Base-by-base conservation (phyloP, 2,329 filamentous ascomycete genomes). In the Graphilbum fragrans region DNA sequence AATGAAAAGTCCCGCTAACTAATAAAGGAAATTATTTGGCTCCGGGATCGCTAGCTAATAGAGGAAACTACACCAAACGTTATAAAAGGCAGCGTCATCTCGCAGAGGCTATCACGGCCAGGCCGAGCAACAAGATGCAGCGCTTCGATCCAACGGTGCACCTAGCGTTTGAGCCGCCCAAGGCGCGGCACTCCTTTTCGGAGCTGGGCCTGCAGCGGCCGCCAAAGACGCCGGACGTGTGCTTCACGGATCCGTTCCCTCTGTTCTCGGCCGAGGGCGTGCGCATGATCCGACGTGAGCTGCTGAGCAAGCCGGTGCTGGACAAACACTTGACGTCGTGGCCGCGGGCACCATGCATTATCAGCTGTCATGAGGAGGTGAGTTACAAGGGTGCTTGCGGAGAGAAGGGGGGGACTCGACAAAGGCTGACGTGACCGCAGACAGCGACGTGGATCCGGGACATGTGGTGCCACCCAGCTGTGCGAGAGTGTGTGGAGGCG, bases 271-370 rank as follows among this genome's bases (percentile, higher is more conserved):
- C 29, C 20, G 37, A 39, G n/a, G 37, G 37, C 29, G 29, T 39
- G 16, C 37, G 20, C 29, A 39, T 39, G 29, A 39, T 39, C 25
- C 37, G 37, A 1, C 37, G 29, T 5, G 29, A 39, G 16, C 37
- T 39, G 16, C 29, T 39, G 16, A 39, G 37, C 37, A 39, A 39
- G 20, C 32, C 21, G 29, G 37, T 39, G 12, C 29, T 39, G 29
- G 37, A 39, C 37, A 39, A 39, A 31, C 37, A 39, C 8, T 21
- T 39, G 20, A 39, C 29, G 5, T 39, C 37, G 10, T 39, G 37
- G 37, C 37, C 37, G 19, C 29, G 37, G 20, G 37, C 37, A 6
- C 37, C 37, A 9, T 39, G 37, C 37, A 39, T 39, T 11, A 39
- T 39, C 29, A 39, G 37, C 29, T 22, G 20, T 16, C 37, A 39